phyloP scores from a whole-genome alignment of 257 asterid species.

The Linderniella brevidens region DNA sequence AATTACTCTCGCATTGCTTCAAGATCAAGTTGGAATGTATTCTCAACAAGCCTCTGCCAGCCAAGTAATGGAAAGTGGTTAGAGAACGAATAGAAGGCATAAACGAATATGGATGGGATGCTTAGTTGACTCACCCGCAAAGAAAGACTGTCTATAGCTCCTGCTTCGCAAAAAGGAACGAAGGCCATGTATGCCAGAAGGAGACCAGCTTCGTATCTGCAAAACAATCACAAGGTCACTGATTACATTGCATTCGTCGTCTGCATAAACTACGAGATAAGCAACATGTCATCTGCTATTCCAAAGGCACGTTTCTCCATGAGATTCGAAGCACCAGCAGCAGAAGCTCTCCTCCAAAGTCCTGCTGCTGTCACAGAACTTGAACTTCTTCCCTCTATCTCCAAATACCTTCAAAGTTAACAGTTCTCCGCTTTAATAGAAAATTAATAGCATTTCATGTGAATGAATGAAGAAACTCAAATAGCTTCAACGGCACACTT shows the following conservation, averaged over 20 bases:
- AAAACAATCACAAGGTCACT: constrained; percentile 7
- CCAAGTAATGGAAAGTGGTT: constrained; percentile 6
- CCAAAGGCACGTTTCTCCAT: constrained; percentile 78
- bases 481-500: too few relatives aligned
- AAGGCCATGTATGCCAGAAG: constrained; percentile 63
- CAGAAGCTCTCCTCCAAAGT: constrained; percentile 78
- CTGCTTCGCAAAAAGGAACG: constrained; percentile 79
- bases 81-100: background rate
- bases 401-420: constrained; percentile 41
- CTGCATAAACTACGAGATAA: constrained; percentile 3
- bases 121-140: constrained; percentile 48
- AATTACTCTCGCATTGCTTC: constrained; percentile 83
- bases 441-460: background rate
- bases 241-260: background rate
- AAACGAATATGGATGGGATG: constrained; percentile 3
- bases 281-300: constrained; percentile 90
- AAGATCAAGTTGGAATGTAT: constrained; percentile 72
- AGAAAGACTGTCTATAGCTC: constrained; percentile 72
- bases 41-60: constrained; percentile 81
- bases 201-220: constrained; percentile 95
- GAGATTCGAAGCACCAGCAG: constrained; percentile 65
- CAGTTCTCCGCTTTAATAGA: background rate
- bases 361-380: constrained; percentile 44
- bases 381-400: constrained; percentile 34
- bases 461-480: too few relatives aligned